phyloP scores from a whole-genome alignment of 2,329 filamentous ascomycete species.

The Penicillium sp. region DNA sequence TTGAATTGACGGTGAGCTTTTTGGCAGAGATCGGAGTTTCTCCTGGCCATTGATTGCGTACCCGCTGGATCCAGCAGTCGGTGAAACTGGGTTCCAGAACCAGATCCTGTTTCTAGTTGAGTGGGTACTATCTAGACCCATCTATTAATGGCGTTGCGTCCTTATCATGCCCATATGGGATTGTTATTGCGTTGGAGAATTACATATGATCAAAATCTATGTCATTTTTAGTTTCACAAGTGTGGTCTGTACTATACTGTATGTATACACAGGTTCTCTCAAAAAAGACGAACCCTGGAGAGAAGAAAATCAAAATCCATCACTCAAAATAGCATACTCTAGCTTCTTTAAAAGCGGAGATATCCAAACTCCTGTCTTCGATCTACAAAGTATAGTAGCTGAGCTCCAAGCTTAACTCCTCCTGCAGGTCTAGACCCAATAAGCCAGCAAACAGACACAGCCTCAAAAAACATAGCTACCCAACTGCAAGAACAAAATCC shows the following conservation, averaged over 20 bases:
- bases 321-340: background rate
- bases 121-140: conserved; percentile 4
- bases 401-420: background rate
- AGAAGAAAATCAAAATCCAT: background rate
- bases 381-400: background rate
- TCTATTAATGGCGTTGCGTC: background rate
- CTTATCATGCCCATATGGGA: background rate
- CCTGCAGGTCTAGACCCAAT: background rate
- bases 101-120: conserved; percentile 9
- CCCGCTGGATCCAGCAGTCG: conserved; percentile 16
- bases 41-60: conserved; percentile 1
- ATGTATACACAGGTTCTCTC: too few relatives aligned
- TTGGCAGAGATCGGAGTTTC: conserved; percentile 11
- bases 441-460: background rate
- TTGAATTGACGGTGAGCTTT: conserved; percentile 16
- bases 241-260: too few relatives aligned
- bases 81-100: conserved; percentile 24
- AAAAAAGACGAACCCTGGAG: background rate
- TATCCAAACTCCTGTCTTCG: background rate
- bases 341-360: background rate
- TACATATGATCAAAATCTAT: background rate
- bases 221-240: background rate
- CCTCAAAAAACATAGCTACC: background rate
- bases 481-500: background rate
- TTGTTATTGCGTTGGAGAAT: background rate